These are phyloP conservation scores for Ilyonectria mors-panacis DNA, from an alignment of 2,329 filamentous ascomycete species.

Conservation along the genomic window DNA sequence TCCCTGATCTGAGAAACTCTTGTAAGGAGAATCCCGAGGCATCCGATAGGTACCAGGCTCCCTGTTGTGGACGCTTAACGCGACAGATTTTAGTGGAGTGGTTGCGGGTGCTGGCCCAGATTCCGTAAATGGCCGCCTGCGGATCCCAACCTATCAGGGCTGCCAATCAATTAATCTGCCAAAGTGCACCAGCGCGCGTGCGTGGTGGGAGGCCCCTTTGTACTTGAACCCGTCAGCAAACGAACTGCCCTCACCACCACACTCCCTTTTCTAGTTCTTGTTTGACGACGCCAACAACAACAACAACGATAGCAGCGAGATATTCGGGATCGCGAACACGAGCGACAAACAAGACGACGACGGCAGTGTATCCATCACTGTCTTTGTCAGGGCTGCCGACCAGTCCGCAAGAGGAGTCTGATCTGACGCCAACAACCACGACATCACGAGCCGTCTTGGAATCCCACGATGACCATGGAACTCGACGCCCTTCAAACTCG, in stretches of 20 bases:
- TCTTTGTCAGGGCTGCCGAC: background rate
- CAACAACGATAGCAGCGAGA: background rate
- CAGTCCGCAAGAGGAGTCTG: background rate
- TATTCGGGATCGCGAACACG: background rate
- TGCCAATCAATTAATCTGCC: conserved; percentile 21
- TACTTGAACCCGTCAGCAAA: background rate
- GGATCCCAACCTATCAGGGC: conserved; percentile 11
- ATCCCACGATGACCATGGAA: conserved; percentile 65
- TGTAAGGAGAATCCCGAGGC: background rate
- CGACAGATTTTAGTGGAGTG: background rate
- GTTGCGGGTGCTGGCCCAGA: background rate
- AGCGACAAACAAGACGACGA: background rate
- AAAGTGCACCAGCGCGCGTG: conserved; percentile 4
- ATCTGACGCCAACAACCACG: conserved; percentile 6
- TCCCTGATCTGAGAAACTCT: background rate
- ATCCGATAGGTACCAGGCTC: background rate
- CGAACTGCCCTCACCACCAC: background rate
- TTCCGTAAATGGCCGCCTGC: conserved; percentile 1
- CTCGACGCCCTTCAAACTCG: conserved; percentile 70
- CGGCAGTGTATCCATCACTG: background rate
- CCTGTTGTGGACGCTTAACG: background rate
- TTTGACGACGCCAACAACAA: background rate
- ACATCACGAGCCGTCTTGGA: background rate
- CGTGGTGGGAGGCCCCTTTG: conserved; percentile 20
- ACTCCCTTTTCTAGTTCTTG: background rate